Conservation (phyloP, 129 eudicot species). For the Silybum marianum region DNA sequence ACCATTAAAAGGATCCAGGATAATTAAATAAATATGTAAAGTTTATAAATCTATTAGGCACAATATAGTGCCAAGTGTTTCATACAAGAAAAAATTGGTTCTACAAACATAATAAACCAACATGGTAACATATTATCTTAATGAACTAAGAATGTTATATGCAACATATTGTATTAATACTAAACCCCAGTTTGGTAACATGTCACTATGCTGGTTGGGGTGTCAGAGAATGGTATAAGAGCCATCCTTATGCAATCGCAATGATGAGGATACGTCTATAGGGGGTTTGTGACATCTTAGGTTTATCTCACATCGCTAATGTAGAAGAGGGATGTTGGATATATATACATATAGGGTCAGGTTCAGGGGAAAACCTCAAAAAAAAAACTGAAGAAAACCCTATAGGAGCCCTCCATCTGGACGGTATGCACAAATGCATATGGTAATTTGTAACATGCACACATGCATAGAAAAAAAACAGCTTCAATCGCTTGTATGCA, state of each 20-base stretch:
- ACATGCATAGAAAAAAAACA: too few relatives aligned
- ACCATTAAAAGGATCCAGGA: conserved; percentile 24
- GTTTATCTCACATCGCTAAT: background rate
- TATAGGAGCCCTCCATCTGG: too few relatives aligned
- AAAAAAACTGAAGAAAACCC: too few relatives aligned
- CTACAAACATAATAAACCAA: background rate
- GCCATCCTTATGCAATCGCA: background rate
- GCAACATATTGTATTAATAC: background rate
- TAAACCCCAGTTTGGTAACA: background rate
- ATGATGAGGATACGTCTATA: background rate
- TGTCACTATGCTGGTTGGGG: background rate
- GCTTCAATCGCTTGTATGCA: too few relatives aligned
- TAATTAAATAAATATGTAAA: conserved; percentile 11
- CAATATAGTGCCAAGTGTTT: background rate
- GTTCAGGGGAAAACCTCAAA: too few relatives aligned
- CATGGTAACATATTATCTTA: background rate
- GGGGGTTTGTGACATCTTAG: background rate
- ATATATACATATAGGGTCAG: too few relatives aligned
- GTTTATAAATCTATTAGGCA: background rate
- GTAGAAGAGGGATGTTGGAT: too few relatives aligned
- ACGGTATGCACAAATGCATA: too few relatives aligned
- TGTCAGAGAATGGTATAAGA: background rate
- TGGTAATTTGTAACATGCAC: too few relatives aligned
- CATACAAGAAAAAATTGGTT: background rate
- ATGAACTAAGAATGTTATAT: background rate